These are phyloP conservation scores for Didymella sp. DNA, from an alignment of 2,329 filamentous ascomycete genomes.

Conservation along the genomic window DNA sequence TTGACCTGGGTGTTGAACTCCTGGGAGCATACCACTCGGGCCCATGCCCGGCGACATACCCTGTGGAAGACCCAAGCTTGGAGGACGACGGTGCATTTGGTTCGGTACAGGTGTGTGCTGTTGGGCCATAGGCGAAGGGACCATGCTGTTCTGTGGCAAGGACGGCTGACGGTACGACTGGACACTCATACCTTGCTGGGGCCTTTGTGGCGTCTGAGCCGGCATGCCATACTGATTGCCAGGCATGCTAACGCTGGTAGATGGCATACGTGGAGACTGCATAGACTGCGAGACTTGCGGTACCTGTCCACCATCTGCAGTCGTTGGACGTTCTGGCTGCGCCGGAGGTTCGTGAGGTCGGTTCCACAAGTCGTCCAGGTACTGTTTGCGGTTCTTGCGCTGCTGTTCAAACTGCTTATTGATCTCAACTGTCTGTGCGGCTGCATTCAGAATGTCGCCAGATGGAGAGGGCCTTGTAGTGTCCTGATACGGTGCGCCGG, in stretches of 20 bases:
- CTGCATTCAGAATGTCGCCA: slow-evolving; percentile 82
- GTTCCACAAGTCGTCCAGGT: slow-evolving; percentile 81
- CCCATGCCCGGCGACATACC: slow-evolving; percentile 47
- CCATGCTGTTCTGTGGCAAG: slow-evolving; percentile 73
- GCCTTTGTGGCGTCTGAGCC: slow-evolving; percentile 65
- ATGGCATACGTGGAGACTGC: slow-evolving; percentile 62
- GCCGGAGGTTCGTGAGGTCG: slow-evolving; percentile 79
- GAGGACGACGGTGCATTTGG: slow-evolving; percentile 71
- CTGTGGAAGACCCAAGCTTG: slow-evolving; percentile 57
- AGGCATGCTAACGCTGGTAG: slow-evolving; percentile 63
- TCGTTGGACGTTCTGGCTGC: slow-evolving; percentile 53
- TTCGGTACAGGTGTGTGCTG: slow-evolving; percentile 68
- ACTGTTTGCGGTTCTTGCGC: slow-evolving; percentile 78
- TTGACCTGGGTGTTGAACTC: slow-evolving; percentile 55
- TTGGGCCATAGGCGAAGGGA: slow-evolving; percentile 74
- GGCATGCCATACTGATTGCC: slow-evolving; percentile 65
- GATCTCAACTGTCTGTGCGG: slow-evolving; percentile 86
- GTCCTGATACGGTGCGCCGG: slow-evolving; percentile 83
- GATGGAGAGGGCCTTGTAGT: slow-evolving; percentile 77
- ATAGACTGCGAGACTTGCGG: slow-evolving; percentile 54
- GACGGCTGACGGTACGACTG: slow-evolving; percentile 73
- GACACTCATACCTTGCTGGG: slow-evolving; percentile 67
- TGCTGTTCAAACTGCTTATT: slow-evolving; percentile 84
- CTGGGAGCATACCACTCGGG: slow-evolving; percentile 46
- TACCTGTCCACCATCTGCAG: slow-evolving; percentile 48